Base-by-base conservation (phyloP, 495 filamentous ascomycete genomes). In the Lineolata rhizophorae region DNA sequence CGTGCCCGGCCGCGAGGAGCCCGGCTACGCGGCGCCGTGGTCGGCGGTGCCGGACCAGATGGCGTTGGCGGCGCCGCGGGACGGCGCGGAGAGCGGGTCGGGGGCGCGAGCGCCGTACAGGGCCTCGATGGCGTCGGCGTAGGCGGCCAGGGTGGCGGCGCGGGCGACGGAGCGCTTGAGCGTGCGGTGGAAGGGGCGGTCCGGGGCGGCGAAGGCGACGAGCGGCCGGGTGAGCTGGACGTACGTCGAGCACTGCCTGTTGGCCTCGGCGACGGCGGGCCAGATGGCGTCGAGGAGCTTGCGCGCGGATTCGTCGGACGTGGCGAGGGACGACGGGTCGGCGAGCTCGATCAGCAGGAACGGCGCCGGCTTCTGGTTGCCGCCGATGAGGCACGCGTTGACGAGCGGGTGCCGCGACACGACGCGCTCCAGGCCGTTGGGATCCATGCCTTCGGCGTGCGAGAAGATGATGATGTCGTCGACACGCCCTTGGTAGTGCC, bases 401-500 rank as follows among this genome's bases (percentile, higher is more conserved):
- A 40, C 28, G 3, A 12, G 30, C 18, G 37, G 37, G 27, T 14
- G 19, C 27, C 12, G n/a, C 16, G 14, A 10, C 12, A 40, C 8
- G 9, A 26, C 32, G 8, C 13, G 18, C 17, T 35, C 27, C 3
- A 30, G 6, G 2, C 27, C 27, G 10, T 17, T n/a, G 13, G 30
- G 32, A 25, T 29, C 24, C n/a, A 37, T 17, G 4, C 37, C 34
- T 24, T 29, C 27, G 3, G 18, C 38, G 19, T 37, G 20, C 1
- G n/a, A n/a, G 35, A 42, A 31, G 2, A 34, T 27, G 10, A 42
- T 12, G 14, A 42, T 2, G 18, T 42, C 36, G 28, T 42, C 39
- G 4, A 27, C 45, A 28, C 46, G 21, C 10, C 45, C 44, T 15
- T 35, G 30, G 29, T 26, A 40, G 6, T 36, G 36, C 44, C 44